Conservation (phyloP, 371 early-diverging fungal species). For the Apophysomyces trapeziformis region DNA sequence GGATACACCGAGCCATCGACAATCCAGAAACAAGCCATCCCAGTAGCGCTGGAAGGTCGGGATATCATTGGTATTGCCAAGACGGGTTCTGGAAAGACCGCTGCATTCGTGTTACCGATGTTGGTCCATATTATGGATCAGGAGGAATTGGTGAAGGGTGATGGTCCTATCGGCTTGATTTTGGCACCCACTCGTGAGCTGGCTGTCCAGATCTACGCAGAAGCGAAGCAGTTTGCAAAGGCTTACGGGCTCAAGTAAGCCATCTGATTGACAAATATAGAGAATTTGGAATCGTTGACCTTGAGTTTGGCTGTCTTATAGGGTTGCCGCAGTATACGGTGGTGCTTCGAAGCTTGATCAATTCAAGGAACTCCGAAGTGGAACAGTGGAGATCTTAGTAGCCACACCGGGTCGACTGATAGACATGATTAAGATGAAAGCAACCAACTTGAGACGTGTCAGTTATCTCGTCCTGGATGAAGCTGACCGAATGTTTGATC, state of each 20-base stretch:
- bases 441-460: conserved; percentile 87
- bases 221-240: conserved; percentile 81
- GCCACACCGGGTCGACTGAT: conserved; percentile 97
- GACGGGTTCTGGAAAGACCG: conserved; percentile 84
- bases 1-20: conserved; percentile 77
- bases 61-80: conserved; percentile 93
- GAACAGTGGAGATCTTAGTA: conserved; percentile 87
- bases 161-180: conserved; percentile 77
- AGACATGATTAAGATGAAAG: conserved; percentile 91
- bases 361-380: conserved; percentile 81
- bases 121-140: conserved; percentile 89
- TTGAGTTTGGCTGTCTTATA: conserved; percentile 17
- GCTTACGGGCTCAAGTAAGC: conserved; percentile 66
- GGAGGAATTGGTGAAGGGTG: conserved; percentile 65
- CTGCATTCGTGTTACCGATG: conserved; percentile 83
- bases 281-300: background rate
- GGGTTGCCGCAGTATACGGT: conserved; percentile 85
- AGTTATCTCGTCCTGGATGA: conserved; percentile 95
- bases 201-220: conserved; percentile 85
- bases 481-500: conserved; percentile 95
- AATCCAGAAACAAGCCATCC: conserved; percentile 81
- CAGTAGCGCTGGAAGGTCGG: conserved; percentile 77
- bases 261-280: background rate
- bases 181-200: conserved; percentile 92
- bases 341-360: conserved; percentile 92